phyloP scores from a whole-genome alignment of 768 basidiomycete species.

The Scleroderma bovista region DNA sequence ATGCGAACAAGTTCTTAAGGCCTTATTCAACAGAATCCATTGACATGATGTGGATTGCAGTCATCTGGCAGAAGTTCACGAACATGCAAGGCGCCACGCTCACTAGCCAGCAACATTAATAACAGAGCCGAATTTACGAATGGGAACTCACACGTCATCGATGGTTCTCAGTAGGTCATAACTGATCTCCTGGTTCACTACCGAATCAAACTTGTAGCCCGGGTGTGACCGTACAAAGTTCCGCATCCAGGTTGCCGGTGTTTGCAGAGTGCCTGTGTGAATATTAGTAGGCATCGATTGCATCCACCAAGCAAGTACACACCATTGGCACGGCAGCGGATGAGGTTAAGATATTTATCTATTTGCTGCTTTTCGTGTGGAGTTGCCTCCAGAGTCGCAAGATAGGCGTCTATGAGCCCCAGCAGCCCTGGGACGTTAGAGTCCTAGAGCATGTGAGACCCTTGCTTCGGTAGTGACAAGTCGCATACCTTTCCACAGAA shows the following conservation, averaged over 20 bases:
- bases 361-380: constrained; percentile 55
- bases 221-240: constrained; percentile 89
- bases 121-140: background rate
- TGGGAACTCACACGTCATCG: constrained; percentile 77
- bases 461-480: background rate
- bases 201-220: constrained; percentile 89
- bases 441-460: constrained; percentile 37
- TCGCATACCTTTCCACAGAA: constrained; percentile 80
- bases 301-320: constrained; percentile 16
- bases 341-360: constrained; percentile 71
- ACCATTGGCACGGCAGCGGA: constrained; percentile 80
- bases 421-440: constrained; percentile 73
- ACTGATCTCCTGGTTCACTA: constrained; percentile 85
- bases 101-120: constrained; percentile 35
- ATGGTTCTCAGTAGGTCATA: constrained; percentile 88
- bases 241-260: constrained; percentile 91
- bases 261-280: constrained; percentile 63
- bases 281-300: constrained; percentile 3
- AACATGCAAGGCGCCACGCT: constrained; percentile 58
- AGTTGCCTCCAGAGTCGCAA: constrained; percentile 80
- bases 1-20: too few relatives aligned
- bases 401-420: constrained; percentile 74
- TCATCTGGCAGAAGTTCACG: constrained; percentile 59
- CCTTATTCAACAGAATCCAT: constrained; percentile 16
- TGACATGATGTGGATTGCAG: constrained; percentile 37